These are phyloP conservation scores for Elsinoe arachidis DNA, from an alignment of 2,329 filamentous ascomycete genomes.

Conservation along the genomic window DNA sequence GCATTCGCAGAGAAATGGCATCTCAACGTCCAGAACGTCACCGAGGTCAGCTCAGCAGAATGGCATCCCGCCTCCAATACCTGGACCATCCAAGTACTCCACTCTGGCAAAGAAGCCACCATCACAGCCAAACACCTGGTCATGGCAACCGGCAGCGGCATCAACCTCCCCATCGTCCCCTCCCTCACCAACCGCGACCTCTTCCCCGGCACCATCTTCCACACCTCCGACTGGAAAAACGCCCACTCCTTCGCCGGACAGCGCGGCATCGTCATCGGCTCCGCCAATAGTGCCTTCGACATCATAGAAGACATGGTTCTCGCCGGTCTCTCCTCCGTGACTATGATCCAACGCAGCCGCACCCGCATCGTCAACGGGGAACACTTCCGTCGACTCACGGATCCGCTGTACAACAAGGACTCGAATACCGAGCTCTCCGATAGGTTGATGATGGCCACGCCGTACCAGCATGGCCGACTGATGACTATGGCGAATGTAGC, in stretches of 20 bases:
- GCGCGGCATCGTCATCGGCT: constrained; percentile 36
- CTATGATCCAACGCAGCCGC: constrained; percentile 38
- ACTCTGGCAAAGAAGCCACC: neutral
- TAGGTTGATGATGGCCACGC: constrained; percentile 11
- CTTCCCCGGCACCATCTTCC: constrained; percentile 32
- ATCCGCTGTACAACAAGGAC: constrained; percentile 19
- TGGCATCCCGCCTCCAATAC: constrained; percentile 31
- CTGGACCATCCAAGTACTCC: constrained; percentile 28
- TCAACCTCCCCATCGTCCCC: constrained; percentile 21
- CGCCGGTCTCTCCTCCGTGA: constrained; percentile 34
- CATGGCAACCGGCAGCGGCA: constrained; percentile 27
- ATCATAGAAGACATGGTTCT: constrained; percentile 34
- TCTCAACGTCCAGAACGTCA: constrained; percentile 34
- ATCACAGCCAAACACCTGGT: constrained; percentile 25
- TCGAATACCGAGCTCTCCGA: constrained; percentile 22
- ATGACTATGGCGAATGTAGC: constrained; percentile 15
- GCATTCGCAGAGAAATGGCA: constrained; percentile 21
- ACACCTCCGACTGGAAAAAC: constrained; percentile 30
- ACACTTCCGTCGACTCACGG: neutral
- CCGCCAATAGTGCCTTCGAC: constrained; percentile 39
- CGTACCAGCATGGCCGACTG: constrained; percentile 12
- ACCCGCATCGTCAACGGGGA: constrained; percentile 21
- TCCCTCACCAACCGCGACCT: constrained; percentile 18
- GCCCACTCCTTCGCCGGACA: constrained; percentile 32
- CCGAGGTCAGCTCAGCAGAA: constrained; percentile 28